These are phyloP conservation scores for Musa itinerans DNA, from an alignment of 176 grass and related monocot genomes.

Conservation along the genomic window DNA sequence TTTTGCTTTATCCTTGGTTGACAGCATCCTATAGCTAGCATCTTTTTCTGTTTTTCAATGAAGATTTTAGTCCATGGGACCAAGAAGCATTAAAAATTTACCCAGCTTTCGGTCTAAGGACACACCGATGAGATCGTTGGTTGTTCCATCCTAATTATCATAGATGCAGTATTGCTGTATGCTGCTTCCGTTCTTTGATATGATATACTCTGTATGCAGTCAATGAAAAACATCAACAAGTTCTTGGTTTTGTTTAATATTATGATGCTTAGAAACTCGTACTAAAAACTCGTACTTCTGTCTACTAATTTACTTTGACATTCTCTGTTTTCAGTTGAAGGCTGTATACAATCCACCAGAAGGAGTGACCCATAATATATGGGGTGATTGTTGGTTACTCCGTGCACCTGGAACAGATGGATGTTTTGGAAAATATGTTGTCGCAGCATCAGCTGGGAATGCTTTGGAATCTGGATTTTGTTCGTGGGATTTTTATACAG, in stretches of 20 bases:
- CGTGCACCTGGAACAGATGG: slow-evolving; percentile 78
- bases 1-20: too few relatives aligned
- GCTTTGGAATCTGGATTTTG: slow-evolving; percentile 71
- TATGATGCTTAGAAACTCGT: background rate
- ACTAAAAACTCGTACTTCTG: background rate
- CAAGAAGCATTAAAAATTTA: too few relatives aligned
- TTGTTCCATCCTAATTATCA: too few relatives aligned
- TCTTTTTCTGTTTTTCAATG: too few relatives aligned
- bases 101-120: too few relatives aligned
- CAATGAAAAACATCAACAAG: too few relatives aligned
- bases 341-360: slow-evolving; percentile 70
- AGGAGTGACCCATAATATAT: slow-evolving; percentile 45
- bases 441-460: slow-evolving; percentile 72
- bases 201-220: too few relatives aligned
- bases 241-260: background rate
- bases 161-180: too few relatives aligned
- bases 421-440: slow-evolving; percentile 86
- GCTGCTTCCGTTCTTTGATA: too few relatives aligned
- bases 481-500: slow-evolving; percentile 88
- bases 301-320: background rate
- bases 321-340: slow-evolving; percentile 48
- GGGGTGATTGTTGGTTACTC: slow-evolving; percentile 94
- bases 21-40: too few relatives aligned
- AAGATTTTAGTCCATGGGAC: too few relatives aligned
- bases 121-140: too few relatives aligned